Base-by-base conservation (phyloP, 2,329 filamentous ascomycete genomes). In the Aspergillus nomiae region DNA sequence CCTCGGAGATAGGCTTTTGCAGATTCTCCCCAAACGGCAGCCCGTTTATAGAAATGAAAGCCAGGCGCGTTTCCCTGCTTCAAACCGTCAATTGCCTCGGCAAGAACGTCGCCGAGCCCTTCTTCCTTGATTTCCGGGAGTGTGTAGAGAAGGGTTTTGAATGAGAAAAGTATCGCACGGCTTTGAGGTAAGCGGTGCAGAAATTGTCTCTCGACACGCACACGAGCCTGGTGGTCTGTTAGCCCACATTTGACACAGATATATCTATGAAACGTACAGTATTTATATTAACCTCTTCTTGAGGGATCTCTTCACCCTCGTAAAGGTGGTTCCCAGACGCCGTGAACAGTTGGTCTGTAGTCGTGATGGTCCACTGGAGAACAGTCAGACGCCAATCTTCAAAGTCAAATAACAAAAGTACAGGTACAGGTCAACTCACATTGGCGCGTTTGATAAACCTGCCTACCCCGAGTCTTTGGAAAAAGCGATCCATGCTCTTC, bases 401-500 rank as follows among this genome's bases (percentile, higher is more conserved):
- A 16, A 36, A 16, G 34, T 8, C 14, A 36, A 16, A 3, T 6
- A 16, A 36, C 6, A 36, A 36, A 36, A 36, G 14, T 16, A 36
- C 14, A 36, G 34, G 6, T 2, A 16, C 6, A 41, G 38, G 3
- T 41, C 38, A 41, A 61, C 66, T 50, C 43, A 69, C 65, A 50
- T 71, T 70, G 12, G 64, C 62, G 10, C 69, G 62, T 43, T 61
- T 63, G 1, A 70, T 56, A 34, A 71, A 69, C 30, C 65, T 70
- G 16, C 71, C 70, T 4, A 64, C 65, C 48, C 69, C 64, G 7
- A 75, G 41, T 21, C 60, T 66, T 5, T 63, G 64, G 51, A 75
- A 74, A 50, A 67, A 73, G n/a, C 72, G 69, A 65, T 75, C 72
- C 72, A 75, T 74, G 53, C 72, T 74, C 43, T 65, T 69, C 55